Base-by-base conservation (phyloP, 768 basidiomycete species). In the Tricholoma terreum region DNA sequence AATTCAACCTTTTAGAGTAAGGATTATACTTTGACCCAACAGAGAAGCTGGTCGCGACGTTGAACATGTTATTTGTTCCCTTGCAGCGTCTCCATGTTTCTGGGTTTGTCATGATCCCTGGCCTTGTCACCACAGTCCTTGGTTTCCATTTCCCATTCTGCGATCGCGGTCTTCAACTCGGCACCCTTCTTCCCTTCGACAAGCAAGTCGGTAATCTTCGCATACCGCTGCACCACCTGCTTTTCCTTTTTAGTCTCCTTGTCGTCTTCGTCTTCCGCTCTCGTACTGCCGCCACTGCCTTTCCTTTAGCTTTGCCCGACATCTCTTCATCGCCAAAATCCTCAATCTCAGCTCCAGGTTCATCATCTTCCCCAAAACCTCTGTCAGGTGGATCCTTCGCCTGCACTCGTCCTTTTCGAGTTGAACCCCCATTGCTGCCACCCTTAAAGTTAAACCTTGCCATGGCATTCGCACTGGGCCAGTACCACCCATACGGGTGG, bases 401-500 rank as follows among this genome's bases (percentile, higher is more conserved):
- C 40, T 58, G 56, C 15, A 52, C 46, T 2, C 61, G 61, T 36
- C 59, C 56, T 22, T 57, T 46, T 38, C 49, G 52, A 46, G 38
- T 56, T 19, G 59, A 58, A 22, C 61, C 50, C 21, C 61, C 61
- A 30, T n/a, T n/a, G n/a, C 50, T 42, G 46, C 27, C 55, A 30
- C 55, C 76, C 58, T 75, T 74, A 34, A 69, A 65, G 62, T 78
- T 77, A 24, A 68, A 67, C 59, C 76, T 73, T 4, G 70, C 73
- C 42, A 73, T 67, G 40, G 77, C 73, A 58, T 80, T 79, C 10
- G 78, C 69, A 15, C 82, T 84, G 4, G 87, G 89, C 50, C 86
- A 80, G 69, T 90, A 92, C 50, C 90, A 77, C 89, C 90, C 92
- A 69, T 90, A 86, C 1, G 90, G 90, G 67, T 91, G 91, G 55